phyloP scores from a whole-genome alignment of 805 yeast species.

The Teunomyces panamensis region DNA sequence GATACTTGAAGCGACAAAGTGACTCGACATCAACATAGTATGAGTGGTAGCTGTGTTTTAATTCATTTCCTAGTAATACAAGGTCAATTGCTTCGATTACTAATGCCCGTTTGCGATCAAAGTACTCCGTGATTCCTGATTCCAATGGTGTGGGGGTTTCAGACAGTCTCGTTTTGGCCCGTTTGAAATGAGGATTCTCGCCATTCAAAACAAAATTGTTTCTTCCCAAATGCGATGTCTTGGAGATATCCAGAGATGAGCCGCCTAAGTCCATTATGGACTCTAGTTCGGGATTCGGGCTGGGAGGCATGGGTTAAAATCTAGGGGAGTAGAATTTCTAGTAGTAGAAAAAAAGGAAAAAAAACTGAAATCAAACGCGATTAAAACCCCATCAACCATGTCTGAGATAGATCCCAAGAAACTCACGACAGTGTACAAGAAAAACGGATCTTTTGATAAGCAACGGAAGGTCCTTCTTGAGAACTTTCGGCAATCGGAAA shows the following conservation, averaged over 20 bases:
- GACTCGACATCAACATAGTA: slow-evolving; percentile 29
- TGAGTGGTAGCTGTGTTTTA: slow-evolving; percentile 19
- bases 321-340: background rate
- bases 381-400: background rate
- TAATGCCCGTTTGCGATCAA: slow-evolving; percentile 6
- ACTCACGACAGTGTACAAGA: slow-evolving; percentile 42
- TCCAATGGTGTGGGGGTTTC: background rate
- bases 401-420: slow-evolving; percentile 31
- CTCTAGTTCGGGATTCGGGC: background rate
- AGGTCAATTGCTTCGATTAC: slow-evolving; percentile 14
- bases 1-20: slow-evolving; percentile 28
- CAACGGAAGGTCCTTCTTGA: slow-evolving; percentile 43
- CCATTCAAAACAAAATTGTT: background rate
- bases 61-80: slow-evolving; percentile 15
- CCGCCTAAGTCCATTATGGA: slow-evolving; percentile 1
- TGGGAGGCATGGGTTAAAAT: background rate
- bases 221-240: background rate
- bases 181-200: background rate
- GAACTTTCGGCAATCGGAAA: slow-evolving; percentile 39
- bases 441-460: slow-evolving; percentile 48
- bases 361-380: background rate
- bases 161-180: background rate
- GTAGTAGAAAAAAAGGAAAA: background rate
- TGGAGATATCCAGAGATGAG: background rate
- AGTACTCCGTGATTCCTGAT: slow-evolving; percentile 1